Conservation (phyloP, 495 filamentous ascomycete genomes). For the Neurospora sp. region DNA sequence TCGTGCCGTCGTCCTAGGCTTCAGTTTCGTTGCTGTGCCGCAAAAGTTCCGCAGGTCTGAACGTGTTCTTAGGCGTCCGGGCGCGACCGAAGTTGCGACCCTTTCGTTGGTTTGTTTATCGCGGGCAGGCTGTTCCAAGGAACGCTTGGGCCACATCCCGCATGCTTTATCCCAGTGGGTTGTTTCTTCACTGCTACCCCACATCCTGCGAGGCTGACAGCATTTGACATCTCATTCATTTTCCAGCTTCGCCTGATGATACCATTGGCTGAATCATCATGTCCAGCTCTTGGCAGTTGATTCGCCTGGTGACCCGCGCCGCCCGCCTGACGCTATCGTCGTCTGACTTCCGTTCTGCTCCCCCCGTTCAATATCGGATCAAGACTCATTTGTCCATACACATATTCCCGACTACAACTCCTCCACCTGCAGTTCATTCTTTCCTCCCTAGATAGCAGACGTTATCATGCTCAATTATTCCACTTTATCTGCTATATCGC, state of each 20-base stretch:
- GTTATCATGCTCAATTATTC: neutral
- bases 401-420: neutral
- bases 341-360: neutral
- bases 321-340: neutral
- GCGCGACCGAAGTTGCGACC: constrained; percentile 10
- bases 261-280: neutral
- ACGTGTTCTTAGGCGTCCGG: neutral
- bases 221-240: neutral
- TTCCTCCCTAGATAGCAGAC: neutral
- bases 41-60: neutral
- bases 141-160: constrained; percentile 4
- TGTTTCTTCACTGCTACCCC: neutral
- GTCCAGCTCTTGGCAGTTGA: neutral
- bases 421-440: neutral
- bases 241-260: neutral
- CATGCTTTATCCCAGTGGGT: neutral
- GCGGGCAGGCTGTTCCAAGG: constrained; percentile 2
- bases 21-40: neutral
- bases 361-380: neutral
- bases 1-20: neutral
- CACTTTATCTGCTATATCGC: neutral
- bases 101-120: constrained; percentile 12
- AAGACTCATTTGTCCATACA: neutral
- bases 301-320: neutral
- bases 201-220: neutral